These are phyloP conservation scores for Diaporthe aspalathi DNA, from an alignment of 2,329 filamentous ascomycete species.

Conservation along the genomic window DNA sequence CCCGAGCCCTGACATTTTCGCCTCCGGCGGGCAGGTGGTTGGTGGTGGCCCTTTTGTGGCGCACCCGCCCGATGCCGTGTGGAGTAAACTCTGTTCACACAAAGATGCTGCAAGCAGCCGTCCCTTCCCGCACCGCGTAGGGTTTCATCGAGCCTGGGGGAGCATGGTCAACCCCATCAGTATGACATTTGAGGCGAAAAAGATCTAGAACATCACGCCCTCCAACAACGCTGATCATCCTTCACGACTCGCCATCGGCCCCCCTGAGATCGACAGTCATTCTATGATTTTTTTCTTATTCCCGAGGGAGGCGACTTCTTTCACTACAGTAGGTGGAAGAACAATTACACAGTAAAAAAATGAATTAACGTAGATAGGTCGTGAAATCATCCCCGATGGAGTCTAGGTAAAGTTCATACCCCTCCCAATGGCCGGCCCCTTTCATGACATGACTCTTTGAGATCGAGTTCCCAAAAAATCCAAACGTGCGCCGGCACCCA, in stretches of 20 bases:
- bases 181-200: conserved; percentile 19
- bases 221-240: conserved; percentile 11
- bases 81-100: conserved; percentile 33
- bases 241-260: conserved; percentile 9
- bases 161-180: conserved; percentile 5
- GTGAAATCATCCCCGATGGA: conserved; percentile 21
- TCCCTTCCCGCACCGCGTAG: conserved; percentile 7
- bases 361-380: conserved; percentile 22
- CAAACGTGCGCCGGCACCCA: conserved; percentile 27
- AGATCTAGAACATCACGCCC: conserved; percentile 27
- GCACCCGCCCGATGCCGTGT: background rate
- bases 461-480: background rate
- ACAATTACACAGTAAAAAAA: conserved; percentile 12
- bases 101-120: conserved; percentile 36
- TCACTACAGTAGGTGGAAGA: background rate
- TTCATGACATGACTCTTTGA: conserved; percentile 21
- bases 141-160: background rate
- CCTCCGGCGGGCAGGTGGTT: conserved; percentile 12
- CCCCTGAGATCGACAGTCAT: background rate
- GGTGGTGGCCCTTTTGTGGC: background rate
- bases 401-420: background rate
- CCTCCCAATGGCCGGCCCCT: too few relatives aligned
- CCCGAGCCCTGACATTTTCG: background rate
- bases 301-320: conserved; percentile 8
- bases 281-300: background rate